Conservation (phyloP, 176 grass and related monocot species). For the Raddia guianensis region DNA sequence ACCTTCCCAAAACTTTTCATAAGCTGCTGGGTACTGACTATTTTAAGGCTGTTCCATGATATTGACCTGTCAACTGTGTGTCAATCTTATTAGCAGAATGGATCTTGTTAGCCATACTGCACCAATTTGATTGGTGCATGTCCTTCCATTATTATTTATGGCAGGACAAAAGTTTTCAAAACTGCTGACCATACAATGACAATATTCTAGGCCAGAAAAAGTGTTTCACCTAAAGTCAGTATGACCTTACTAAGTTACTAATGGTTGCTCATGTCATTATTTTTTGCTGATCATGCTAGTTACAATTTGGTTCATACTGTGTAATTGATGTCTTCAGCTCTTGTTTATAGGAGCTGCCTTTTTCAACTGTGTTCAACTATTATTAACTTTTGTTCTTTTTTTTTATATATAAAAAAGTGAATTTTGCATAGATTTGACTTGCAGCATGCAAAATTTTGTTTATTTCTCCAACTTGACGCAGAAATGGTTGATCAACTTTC, state of each 20-base stretch:
- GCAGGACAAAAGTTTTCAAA: background rate
- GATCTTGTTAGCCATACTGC: background rate
- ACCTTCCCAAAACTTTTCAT: background rate
- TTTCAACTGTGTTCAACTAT: background rate
- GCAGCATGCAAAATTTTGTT: background rate
- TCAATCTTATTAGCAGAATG: background rate
- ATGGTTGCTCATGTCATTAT: background rate
- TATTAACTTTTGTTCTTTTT: background rate
- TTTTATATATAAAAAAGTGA: too few relatives aligned
- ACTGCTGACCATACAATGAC: background rate
- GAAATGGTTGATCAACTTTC: slow-evolving; percentile 17
- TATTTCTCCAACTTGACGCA: slow-evolving; percentile 9
- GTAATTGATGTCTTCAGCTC: background rate
- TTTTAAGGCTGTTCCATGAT: background rate
- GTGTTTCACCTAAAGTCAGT: background rate
- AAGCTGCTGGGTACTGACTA: background rate
- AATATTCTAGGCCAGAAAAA: slow-evolving; percentile 21
- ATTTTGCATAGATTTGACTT: slow-evolving; percentile 9
- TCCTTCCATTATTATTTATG: background rate
- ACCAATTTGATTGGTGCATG: background rate
- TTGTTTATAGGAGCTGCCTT: background rate
- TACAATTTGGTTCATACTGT: background rate
- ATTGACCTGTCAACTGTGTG: background rate
- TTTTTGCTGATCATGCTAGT: slow-evolving; percentile 31
- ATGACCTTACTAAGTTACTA: slow-evolving; percentile 8